Conservation (phyloP, 805 yeast genomes). For the Ogataea glucozyma region DNA sequence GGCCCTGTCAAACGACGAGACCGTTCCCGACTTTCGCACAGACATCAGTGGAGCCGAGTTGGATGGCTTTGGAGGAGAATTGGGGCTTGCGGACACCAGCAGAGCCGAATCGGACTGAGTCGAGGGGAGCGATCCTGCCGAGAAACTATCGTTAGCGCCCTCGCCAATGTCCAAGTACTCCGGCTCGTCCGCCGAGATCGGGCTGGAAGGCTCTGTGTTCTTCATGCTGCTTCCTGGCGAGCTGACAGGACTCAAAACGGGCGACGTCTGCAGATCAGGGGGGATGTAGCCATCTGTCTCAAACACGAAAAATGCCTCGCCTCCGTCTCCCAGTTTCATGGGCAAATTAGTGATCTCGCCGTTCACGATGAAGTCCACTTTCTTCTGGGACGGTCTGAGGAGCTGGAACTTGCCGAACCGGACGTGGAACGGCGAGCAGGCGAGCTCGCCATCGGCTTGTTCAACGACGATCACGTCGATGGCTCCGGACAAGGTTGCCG, state of each 20-base stretch:
- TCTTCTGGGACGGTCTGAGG: conserved; percentile 91
- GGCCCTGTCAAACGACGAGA: conserved; percentile 50
- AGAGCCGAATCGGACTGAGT: conserved; percentile 17
- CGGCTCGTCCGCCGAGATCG: conserved; percentile 44
- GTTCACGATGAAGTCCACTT: conserved; percentile 85
- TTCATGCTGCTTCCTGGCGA: conserved; percentile 53
- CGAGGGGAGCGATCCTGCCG: conserved; percentile 10
- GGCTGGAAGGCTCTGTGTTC: conserved; percentile 16
- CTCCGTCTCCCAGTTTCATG: conserved; percentile 96
- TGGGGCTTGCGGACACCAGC: too few relatives aligned
- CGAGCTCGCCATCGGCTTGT: conserved; percentile 68
- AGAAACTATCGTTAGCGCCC: conserved; percentile 25
- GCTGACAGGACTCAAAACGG: conserved; percentile 66
- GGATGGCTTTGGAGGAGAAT: conserved; percentile 31
- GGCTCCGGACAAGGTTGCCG: conserved; percentile 95
- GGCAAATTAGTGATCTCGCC: conserved; percentile 80
- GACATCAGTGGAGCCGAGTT: conserved; percentile 36
- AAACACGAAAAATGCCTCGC: conserved; percentile 96
- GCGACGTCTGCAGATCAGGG: conserved; percentile 77
- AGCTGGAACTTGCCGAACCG: conserved; percentile 94
- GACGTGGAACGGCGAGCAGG: conserved; percentile 95
- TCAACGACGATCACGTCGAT: conserved; percentile 95
- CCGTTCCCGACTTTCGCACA: conserved; percentile 15
- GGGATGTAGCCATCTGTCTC: conserved; percentile 80
- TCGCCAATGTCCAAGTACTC: conserved; percentile 51